Evolutionary conservation across 768 basidiomycete genomes (phyloP).

Genomic region (Hericium erinaceus): DNA sequence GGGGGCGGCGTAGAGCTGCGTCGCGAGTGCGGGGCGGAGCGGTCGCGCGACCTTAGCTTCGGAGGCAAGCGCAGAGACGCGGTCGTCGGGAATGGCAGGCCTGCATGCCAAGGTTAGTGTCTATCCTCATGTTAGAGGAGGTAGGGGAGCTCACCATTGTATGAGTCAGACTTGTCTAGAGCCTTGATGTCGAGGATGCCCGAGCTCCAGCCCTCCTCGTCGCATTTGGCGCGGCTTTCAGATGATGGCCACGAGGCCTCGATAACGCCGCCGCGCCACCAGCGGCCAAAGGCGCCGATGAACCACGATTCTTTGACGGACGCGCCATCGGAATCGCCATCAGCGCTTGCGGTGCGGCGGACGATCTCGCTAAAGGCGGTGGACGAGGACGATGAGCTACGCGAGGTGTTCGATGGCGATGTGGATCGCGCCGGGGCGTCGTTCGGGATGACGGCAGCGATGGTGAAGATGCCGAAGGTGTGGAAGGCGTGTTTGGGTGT

Average conservation of each 20-base stretch:
- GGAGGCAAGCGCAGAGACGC: conserved; percentile 18
- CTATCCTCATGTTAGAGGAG: conserved; percentile 6
- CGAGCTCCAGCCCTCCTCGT: conserved; percentile 67
- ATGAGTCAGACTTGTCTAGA: conserved; percentile 59
- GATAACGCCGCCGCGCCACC: conserved; percentile 82
- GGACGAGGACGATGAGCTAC: conserved; percentile 4
- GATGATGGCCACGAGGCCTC: conserved; percentile 71
- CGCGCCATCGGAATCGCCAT: conserved; percentile 32
- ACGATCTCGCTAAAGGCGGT: conserved; percentile 4
- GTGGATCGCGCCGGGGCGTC: not conserved
- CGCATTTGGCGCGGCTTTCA: conserved; percentile 47
- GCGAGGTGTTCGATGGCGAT: conserved; percentile 14
- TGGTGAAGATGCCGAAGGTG: conserved; percentile 78
- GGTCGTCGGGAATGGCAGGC: conserved; percentile 15
- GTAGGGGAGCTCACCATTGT: conserved; percentile 46
- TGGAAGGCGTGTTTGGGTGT: conserved; percentile 87
- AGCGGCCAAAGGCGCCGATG: conserved; percentile 82
- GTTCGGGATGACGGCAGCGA: conserved; percentile 67
- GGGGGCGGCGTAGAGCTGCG: conserved; percentile 77
- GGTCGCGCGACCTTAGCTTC: conserved; percentile 38
- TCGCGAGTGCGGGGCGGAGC: conserved; percentile 12
- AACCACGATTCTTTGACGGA: conserved; percentile 78
- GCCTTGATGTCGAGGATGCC: conserved; percentile 72
- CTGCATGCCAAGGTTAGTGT: not conserved
- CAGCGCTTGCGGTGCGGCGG: not conserved